Conservation (phyloP, 2,329 filamentous ascomycete genomes). For the Claviceps quebecensis region DNA sequence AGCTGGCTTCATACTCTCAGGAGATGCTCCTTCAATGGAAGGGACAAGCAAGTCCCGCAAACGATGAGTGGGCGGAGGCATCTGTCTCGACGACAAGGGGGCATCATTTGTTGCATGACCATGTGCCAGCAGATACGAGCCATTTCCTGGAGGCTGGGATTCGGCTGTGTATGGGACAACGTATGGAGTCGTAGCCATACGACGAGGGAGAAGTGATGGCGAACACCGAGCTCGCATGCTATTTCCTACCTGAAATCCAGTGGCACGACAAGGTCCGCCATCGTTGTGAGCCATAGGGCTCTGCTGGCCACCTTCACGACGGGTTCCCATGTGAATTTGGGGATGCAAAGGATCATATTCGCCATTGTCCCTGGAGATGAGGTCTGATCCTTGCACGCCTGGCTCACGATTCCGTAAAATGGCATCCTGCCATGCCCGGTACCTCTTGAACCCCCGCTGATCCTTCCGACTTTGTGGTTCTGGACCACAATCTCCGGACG, state of each 20-base stretch:
- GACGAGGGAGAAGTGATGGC: slow-evolving; percentile 2
- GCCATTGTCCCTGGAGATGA: slow-evolving; percentile 5
- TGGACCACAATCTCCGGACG: slow-evolving; percentile 9
- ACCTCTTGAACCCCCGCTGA: slow-evolving; percentile 32
- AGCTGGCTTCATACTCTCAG: slow-evolving; percentile 19
- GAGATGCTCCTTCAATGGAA: slow-evolving; percentile 32
- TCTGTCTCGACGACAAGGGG: slow-evolving; percentile 5
- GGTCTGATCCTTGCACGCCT: slow-evolving; percentile 8
- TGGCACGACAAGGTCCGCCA: background rate
- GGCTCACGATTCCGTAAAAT: slow-evolving; percentile 18
- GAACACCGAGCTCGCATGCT: slow-evolving; percentile 1
- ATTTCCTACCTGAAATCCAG: slow-evolving; percentile 4
- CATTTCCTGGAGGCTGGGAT: slow-evolving; percentile 7
- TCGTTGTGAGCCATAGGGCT: slow-evolving; percentile 1
- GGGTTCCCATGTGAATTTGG: slow-evolving; percentile 1
- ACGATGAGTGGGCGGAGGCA: slow-evolving; percentile 9
- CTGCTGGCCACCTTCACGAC: slow-evolving; percentile 2
- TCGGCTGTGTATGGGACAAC: background rate
- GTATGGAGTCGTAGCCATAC: background rate
- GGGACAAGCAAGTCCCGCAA: slow-evolving; percentile 30
- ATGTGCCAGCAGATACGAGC: slow-evolving; percentile 15
- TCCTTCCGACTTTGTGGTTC: slow-evolving; percentile 18
- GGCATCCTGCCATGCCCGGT: slow-evolving; percentile 29
- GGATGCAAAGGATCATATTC: slow-evolving; percentile 4
- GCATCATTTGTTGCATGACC: slow-evolving; percentile 8